phyloP scores from a whole-genome alignment of 345 rosid species.

The Euphorbia pulcherrima region DNA sequence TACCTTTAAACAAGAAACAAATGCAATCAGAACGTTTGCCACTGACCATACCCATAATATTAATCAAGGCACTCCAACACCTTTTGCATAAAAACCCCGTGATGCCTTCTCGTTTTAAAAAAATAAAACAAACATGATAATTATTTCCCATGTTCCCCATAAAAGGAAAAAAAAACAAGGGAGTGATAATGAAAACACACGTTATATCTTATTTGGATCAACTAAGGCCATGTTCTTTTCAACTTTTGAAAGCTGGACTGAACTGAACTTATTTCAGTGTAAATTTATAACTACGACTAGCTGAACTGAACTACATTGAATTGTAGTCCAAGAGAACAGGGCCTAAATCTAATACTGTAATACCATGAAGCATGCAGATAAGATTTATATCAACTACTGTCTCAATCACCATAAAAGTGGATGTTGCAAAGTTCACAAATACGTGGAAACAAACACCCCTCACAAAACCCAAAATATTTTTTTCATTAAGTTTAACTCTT shows the following conservation, averaged over 20 bases:
- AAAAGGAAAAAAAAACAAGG: not conserved
- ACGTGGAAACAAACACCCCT: not conserved
- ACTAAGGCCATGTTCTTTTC: too few relatives aligned
- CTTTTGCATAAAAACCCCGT: too few relatives aligned
- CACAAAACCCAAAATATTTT: not conserved
- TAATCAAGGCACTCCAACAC: constrained; percentile 1
- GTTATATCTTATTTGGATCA: not conserved
- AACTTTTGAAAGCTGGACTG: too few relatives aligned
- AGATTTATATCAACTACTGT: not conserved
- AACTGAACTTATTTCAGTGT: too few relatives aligned
- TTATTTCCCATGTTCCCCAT: too few relatives aligned
- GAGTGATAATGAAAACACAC: not conserved
- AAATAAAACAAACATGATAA: too few relatives aligned
- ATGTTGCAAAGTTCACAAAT: not conserved
- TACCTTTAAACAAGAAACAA: constrained; percentile 42
- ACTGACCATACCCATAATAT: not conserved
- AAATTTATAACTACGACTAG: too few relatives aligned
- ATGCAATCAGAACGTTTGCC: not conserved
- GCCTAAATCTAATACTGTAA: not conserved
- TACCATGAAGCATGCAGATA: not conserved
- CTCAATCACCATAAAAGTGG: not conserved
- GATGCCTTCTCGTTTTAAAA: not conserved
- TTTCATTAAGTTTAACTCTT: not conserved
- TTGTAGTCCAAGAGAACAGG: too few relatives aligned
- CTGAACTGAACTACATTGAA: too few relatives aligned